These are phyloP conservation scores for Leccinum pseudoinsigne DNA, from an alignment of 1,284 basidiomycete genomes.

Conservation along the genomic window DNA sequence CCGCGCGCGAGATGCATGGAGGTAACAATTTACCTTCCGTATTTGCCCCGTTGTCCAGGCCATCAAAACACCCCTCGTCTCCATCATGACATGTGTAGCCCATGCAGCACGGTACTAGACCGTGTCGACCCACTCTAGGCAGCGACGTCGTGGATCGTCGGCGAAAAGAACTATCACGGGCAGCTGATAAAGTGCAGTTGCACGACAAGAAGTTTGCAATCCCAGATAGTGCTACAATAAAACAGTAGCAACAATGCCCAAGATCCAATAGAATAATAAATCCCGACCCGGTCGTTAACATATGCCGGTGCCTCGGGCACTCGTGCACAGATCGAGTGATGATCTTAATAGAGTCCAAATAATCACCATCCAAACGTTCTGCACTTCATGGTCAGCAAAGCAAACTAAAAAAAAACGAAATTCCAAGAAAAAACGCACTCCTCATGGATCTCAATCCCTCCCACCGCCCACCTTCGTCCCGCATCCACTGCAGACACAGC, in stretches of 20 bases:
- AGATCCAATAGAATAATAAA: neutral
- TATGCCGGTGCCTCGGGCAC: neutral
- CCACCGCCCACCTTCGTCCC: constrained; percentile 55
- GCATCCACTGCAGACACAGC: constrained; percentile 55
- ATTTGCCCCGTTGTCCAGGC: too few relatives aligned
- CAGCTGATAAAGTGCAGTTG: neutral
- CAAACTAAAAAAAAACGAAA: neutral
- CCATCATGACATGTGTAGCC: too few relatives aligned
- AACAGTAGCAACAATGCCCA: neutral
- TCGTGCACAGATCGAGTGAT: neutral
- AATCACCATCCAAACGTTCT: constrained; percentile 29
- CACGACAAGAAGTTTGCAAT: neutral
- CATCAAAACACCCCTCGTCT: neutral
- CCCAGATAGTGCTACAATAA: neutral
- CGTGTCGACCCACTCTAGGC: neutral
- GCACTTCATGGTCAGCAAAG: constrained; percentile 11
- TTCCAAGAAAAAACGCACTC: constrained; percentile 43
- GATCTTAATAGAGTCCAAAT: neutral
- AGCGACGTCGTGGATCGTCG: neutral
- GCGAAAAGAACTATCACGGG: neutral
- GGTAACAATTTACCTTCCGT: neutral
- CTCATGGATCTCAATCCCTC: constrained; percentile 72
- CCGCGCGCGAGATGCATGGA: neutral
- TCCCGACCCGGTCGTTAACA: neutral
- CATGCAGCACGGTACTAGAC: neutral